These are phyloP conservation scores for Lactarius sanguifluus DNA, from an alignment of 768 basidiomycete genomes.

Conservation along the genomic window DNA sequence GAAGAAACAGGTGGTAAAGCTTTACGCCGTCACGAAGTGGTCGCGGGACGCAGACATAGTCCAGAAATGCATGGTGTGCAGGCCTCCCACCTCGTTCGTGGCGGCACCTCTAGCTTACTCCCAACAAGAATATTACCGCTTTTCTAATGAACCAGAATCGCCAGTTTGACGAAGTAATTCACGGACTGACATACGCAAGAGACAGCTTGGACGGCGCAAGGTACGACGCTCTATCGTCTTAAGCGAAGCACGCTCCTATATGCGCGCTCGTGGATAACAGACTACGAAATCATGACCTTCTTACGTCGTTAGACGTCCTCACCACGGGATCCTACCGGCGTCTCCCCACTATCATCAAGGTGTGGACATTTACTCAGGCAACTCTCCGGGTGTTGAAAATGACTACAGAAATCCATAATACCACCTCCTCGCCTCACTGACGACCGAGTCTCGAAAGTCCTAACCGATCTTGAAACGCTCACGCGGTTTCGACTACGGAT, in stretches of 20 bases:
- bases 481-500: slow-evolving; percentile 79
- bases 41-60: slow-evolving; percentile 78
- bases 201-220: slow-evolving; percentile 75
- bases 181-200: slow-evolving; percentile 60
- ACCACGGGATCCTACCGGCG: slow-evolving; percentile 83
- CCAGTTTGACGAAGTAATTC: slow-evolving; percentile 73
- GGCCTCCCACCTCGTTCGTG: background rate
- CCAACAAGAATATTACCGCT: slow-evolving; percentile 72
- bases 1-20: slow-evolving; percentile 86
- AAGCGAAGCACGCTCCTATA: background rate
- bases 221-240: slow-evolving; percentile 41
- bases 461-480: slow-evolving; percentile 71
- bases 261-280: slow-evolving; percentile 39
- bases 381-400: background rate
- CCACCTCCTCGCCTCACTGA: slow-evolving; percentile 68
- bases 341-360: slow-evolving; percentile 81
- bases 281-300: slow-evolving; percentile 88
- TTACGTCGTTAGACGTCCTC: slow-evolving; percentile 88
- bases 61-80: slow-evolving; percentile 79
- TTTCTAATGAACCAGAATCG: slow-evolving; percentile 85
- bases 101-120: background rate
- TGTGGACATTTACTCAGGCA: slow-evolving; percentile 33
- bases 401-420: slow-evolving; percentile 62
- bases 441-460: slow-evolving; percentile 58
- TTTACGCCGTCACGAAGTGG: slow-evolving; percentile 88